Base-by-base conservation (phyloP, 2,329 filamentous ascomycete species). In the Stachybotrys echinatus region DNA sequence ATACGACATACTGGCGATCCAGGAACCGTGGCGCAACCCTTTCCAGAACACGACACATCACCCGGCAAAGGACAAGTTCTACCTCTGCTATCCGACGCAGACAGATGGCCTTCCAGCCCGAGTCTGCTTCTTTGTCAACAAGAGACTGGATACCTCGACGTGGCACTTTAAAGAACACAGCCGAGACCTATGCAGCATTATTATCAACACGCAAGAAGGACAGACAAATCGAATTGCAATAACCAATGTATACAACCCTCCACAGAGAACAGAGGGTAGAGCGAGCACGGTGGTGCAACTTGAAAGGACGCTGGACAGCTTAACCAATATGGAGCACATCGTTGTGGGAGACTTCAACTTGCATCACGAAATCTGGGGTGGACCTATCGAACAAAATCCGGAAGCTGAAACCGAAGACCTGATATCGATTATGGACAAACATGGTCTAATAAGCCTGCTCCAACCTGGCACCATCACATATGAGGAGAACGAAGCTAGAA, bases 101-200 rank as follows among this genome's bases (percentile, higher is more conserved):
- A 45, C 38, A 40, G 37, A 46, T 20, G 20, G 21, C 21, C 45
- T 50, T 23, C 37, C 31, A 49, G 44, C 43, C 23, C 22, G 43
- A 39, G 48, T 50, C n/a, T 50, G 43, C 20, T 34, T 50, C 20
- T 50, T 46, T 31, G 45, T 50, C 4, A 50, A 50, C 43, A 50
- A 50, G 27, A 23, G 43, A 19, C 42, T 50, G 23, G 34, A 47
- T 42, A 38, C 23, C 34, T 49, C 42, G 42, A 45, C 21, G 7
- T 49, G 31, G 48, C 42, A 49, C 31, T 49, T 38, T 14, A 34
- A 49, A 38, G 20, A 23, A 34, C 23, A 49, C 23, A 49, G 19
- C 40, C 38, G 23, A 20, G 27, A 49, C 42, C 42, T 43, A 43
- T 31, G 42, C 19, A 43, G 42, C 19, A 43, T 43, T 20, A 43